phyloP scores from a whole-genome alignment of 2,329 filamentous ascomycete species.

The Fusarium metavorans region DNA sequence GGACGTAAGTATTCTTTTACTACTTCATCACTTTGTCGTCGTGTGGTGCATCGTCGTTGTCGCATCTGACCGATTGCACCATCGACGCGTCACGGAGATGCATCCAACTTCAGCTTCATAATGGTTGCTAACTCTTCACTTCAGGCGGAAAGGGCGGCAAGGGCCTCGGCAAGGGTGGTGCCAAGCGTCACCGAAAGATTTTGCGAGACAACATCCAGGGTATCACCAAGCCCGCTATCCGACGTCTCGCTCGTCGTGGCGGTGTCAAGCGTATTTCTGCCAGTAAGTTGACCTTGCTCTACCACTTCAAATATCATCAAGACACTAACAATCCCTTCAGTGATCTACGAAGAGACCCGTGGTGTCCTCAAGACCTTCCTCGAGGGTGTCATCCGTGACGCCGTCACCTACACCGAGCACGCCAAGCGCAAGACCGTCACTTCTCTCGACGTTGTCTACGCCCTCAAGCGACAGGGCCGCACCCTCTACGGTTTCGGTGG shows the following conservation, averaged over 20 bases:
- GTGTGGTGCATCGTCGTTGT: neutral
- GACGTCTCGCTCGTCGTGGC: slow-evolving; percentile 98
- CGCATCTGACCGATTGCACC: neutral
- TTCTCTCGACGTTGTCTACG: slow-evolving; percentile 75
- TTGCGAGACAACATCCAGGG: slow-evolving; percentile 99
- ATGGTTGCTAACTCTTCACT: slow-evolving; percentile 59
- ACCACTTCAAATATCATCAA: neutral
- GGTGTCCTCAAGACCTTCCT: slow-evolving; percentile 84
- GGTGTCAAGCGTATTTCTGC: slow-evolving; percentile 99
- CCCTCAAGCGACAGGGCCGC: slow-evolving; percentile 76
- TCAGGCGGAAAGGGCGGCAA: slow-evolving; percentile 95
- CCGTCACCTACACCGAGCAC: slow-evolving; percentile 83
- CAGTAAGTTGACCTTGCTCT: slow-evolving; percentile 67
- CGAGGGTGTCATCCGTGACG: slow-evolving; percentile 80
- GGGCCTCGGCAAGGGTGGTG: slow-evolving; percentile 97
- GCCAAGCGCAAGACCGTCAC: slow-evolving; percentile 86
- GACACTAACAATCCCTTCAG: slow-evolving; percentile 45
- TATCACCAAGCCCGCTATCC: slow-evolving; percentile 98
- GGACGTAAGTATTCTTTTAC: slow-evolving; percentile 70
- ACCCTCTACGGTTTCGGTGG: slow-evolving; percentile 92
- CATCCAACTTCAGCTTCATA: slow-evolving; percentile 2
- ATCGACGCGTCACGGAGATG: neutral
- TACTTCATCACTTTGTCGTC: neutral
- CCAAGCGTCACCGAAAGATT: slow-evolving; percentile 99
- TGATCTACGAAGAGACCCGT: slow-evolving; percentile 85